A percentile compares a stretch with the other conserved stretches of the same genome.
phyloP scores from a whole-genome alignment of 768 basidiomycete genomes.

The Amanita muscaria region DNA sequence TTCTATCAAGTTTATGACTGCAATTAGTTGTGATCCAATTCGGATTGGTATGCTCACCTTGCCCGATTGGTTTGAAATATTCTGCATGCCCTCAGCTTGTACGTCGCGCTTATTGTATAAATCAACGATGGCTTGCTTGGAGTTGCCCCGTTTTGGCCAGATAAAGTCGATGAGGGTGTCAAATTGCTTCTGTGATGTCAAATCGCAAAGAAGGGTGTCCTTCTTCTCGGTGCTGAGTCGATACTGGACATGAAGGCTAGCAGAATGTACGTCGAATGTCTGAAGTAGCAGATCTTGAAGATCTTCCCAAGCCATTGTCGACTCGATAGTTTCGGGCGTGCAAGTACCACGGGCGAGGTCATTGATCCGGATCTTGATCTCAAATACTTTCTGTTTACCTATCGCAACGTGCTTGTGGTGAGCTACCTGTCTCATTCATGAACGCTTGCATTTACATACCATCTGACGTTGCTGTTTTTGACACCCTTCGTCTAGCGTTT shows the following conservation, averaged over 20 bases:
- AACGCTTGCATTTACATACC: not conserved
- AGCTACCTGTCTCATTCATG: slow-evolving; percentile 2
- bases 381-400: slow-evolving; percentile 2
- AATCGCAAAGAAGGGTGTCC: slow-evolving; percentile 7
- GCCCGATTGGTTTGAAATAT: not conserved
- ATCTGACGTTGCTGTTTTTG: not conserved
- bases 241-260: slow-evolving; percentile 5
- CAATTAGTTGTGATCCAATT: not conserved
- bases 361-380: slow-evolving; percentile 4
- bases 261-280: not conserved
- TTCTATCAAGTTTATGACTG: not conserved
- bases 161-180: slow-evolving; percentile 5
- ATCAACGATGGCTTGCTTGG: not conserved
- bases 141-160: slow-evolving; percentile 1
- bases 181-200: slow-evolving; percentile 3
- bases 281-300: slow-evolving; percentile 1
- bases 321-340: slow-evolving; percentile 2
- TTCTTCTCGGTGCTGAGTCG: slow-evolving; percentile 7
- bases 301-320: slow-evolving; percentile 1
- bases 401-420: not conserved
- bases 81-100: slow-evolving; percentile 2
- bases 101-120: slow-evolving; percentile 1
- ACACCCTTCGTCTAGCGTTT: slow-evolving; percentile 1
- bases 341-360: slow-evolving; percentile 1
- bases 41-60: slow-evolving; percentile 5